Evolutionary conservation across 2,329 filamentous ascomycete species (phyloP), one percentile per base, ranked within the genome.

Genomic region (Myriosclerotinia duriaeana): DNA sequence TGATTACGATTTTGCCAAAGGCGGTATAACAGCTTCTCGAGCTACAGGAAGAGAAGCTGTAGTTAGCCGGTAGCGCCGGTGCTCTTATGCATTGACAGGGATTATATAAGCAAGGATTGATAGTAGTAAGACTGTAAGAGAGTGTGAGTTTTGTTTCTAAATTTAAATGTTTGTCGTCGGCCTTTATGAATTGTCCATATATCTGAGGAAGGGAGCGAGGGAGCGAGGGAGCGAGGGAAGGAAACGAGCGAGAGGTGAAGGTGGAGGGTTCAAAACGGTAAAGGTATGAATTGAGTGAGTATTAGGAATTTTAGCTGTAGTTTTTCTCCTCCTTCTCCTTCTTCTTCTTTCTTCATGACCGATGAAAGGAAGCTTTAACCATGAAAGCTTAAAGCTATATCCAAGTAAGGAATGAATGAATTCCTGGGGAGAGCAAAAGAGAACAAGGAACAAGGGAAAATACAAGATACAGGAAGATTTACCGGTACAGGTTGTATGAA

Each of bases 51-150:
- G 8, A 20, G 48, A 42, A 42, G 44, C 17, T 58, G 55, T 30
- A 4, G 17, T 58, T 46, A 58, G 17, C 55, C 55, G 40, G 42
- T 34, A 22, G 26, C 26, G 26, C n/a, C 8, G 20, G 46, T 50
- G 22, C 3, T 5, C 6, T 20, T 4, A 34, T 34, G 44, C n/a
- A 52, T 50, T 36, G 44, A 11, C 56, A 60, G 30, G 56, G 56
- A 17, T 58, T 58, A 17, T 60, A 48, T 38, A 48, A 48, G 42
- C 56, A 60, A 30, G 56, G 56, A 44, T 59, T 46, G 17, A n/a
- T 22, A 7, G 11, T 58, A n/a, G 20, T 22, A 12, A 38, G 30
- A n/a, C 42, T 38, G 17, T 7, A n/a, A 38, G 30, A 54, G 53
- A 54, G 34, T 30, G 20, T 8, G 42, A 3, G n/a, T 46, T 46